A percentile compares a stretch with the other conserved stretches of the same genome.
phyloP scores from a whole-genome alignment of 2,329 filamentous ascomycete species.

The Pezicula rhizophila region DNA sequence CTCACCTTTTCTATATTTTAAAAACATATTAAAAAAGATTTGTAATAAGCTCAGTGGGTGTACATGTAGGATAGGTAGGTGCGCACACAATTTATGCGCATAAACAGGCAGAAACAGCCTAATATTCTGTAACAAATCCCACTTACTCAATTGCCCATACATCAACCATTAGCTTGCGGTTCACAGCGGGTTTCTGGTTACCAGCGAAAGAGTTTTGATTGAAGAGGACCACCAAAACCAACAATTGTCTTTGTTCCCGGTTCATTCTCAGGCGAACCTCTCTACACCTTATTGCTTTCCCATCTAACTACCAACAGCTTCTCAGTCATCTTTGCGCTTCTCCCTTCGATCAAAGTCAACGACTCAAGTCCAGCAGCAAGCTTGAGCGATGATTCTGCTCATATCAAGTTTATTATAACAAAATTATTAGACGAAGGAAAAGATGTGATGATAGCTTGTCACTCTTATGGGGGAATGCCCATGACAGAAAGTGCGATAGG shows the following conservation, averaged over 20 bases:
- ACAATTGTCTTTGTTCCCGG: conserved; percentile 4
- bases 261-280: neutral
- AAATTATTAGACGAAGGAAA: conserved; percentile 20
- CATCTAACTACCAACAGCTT: neutral
- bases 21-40: too few relatives aligned
- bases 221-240: neutral
- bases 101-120: too few relatives aligned
- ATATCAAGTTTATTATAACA: conserved; percentile 25
- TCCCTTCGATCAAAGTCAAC: neutral
- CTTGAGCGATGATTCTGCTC: conserved; percentile 30
- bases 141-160: too few relatives aligned
- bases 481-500: conserved; percentile 27
- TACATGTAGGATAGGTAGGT: too few relatives aligned
- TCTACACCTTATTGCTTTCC: neutral
- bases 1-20: too few relatives aligned
- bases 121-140: too few relatives aligned
- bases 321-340: neutral
- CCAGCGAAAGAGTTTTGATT: too few relatives aligned
- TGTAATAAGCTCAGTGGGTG: too few relatives aligned
- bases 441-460: conserved; percentile 30
- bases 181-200: too few relatives aligned
- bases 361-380: conserved; percentile 5
- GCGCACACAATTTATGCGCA: too few relatives aligned
- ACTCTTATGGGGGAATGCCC: conserved; percentile 32
- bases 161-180: too few relatives aligned